phyloP scores from a whole-genome alignment of 1,284 basidiomycete species.

The Leccinum proximum region DNA sequence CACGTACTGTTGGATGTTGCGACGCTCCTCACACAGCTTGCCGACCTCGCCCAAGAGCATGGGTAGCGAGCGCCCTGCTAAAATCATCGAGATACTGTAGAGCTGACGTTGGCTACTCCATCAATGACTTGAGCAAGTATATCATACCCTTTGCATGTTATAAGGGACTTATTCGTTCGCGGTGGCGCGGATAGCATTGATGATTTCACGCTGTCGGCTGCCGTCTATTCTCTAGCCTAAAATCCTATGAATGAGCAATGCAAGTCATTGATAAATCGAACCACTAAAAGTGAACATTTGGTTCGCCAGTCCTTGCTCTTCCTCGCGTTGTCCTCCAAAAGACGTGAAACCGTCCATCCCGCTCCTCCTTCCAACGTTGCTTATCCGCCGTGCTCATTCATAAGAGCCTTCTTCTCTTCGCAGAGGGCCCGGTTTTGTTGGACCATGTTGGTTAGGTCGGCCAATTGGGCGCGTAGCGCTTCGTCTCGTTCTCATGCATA shows the following conservation, averaged over 20 bases:
- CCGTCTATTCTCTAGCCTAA: no score
- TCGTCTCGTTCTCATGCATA: constrained; percentile 86
- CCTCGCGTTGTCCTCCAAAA: constrained; percentile 50
- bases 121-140: neutral
- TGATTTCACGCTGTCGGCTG: no score
- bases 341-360: constrained; percentile 50
- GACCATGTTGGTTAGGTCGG: constrained; percentile 65
- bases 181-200: constrained; percentile 29
- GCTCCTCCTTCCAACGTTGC: constrained; percentile 46
- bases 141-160: constrained; percentile 60
- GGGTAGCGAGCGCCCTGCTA: constrained; percentile 69
- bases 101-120: constrained; percentile 10
- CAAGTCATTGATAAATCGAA: no score
- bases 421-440: constrained; percentile 57
- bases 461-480: constrained; percentile 52
- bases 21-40: constrained; percentile 69
- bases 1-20: constrained; percentile 68
- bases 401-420: constrained; percentile 50
- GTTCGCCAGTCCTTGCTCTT: constrained; percentile 45
- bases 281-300: constrained; percentile 21
- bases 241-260: no score
- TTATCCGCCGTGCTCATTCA: constrained; percentile 58
- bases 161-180: constrained; percentile 71
- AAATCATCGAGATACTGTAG: constrained; percentile 74
- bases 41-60: constrained; percentile 76